A percentile compares a stretch with the other conserved stretches of the same genome.
These are phyloP conservation scores for Stagonosporopsis cucurbitacearum DNA, from an alignment of 2,329 filamentous ascomycete genomes.

Conservation along the genomic window DNA sequence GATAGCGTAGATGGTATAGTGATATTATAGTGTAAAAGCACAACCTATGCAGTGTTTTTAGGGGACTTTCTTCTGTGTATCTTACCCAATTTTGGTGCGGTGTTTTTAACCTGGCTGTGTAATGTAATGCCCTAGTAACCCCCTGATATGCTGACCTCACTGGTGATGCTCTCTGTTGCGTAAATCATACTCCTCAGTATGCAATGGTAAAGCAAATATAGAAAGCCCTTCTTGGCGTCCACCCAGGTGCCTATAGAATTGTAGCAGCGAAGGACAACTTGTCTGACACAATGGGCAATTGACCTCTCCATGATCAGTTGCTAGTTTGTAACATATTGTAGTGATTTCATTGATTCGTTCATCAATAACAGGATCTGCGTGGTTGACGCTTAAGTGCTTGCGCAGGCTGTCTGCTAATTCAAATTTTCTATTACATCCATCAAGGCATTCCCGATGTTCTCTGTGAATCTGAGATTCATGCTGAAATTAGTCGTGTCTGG, in stretches of 20 bases:
- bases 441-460: conserved; percentile 22
- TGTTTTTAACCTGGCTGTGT: too few species aligned
- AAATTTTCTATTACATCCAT: conserved; percentile 18
- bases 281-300: conserved; percentile 10
- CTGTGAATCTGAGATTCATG: conserved; percentile 23
- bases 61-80: too few species aligned
- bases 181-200: background rate
- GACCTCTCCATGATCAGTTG: background rate
- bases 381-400: conserved; percentile 7
- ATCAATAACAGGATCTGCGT: conserved; percentile 8
- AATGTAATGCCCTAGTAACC: too few species aligned
- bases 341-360: conserved; percentile 9
- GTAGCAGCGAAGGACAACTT: conserved; percentile 12
- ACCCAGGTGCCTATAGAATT: conserved; percentile 22
- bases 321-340: conserved; percentile 3
- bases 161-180: too few species aligned
- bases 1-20: too few species aligned
- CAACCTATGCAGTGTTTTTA: too few species aligned
- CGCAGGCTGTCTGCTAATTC: conserved; percentile 3
- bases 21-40: too few species aligned
- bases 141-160: too few species aligned
- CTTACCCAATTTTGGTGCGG: too few species aligned
- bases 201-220: conserved; percentile 22
- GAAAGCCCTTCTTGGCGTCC: conserved; percentile 27
- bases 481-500: conserved; percentile 22